phyloP scores from a whole-genome alignment of 345 rosid species.

The Rhodamnia rubescens region DNA sequence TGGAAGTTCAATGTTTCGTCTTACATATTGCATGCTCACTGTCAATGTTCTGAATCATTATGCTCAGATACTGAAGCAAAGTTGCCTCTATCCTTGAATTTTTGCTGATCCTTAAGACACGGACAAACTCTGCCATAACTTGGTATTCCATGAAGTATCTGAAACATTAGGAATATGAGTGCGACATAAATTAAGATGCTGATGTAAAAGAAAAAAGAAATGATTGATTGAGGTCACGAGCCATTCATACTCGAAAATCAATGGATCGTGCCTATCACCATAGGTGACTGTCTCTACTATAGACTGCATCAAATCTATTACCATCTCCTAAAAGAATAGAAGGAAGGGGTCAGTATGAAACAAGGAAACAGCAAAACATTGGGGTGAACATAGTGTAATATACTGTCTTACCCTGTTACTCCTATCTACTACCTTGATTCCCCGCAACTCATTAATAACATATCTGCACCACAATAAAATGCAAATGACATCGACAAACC shows the following conservation, averaged over 20 bases:
- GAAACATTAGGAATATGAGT: neutral
- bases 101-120: constrained; percentile 29
- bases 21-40: constrained; percentile 53
- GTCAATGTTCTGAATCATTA: constrained; percentile 56
- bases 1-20: constrained; percentile 6
- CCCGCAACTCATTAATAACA: constrained; percentile 33
- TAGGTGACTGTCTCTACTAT: constrained; percentile 58
- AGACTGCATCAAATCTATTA: constrained; percentile 45
- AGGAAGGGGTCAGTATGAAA: neutral
- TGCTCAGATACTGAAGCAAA: constrained; percentile 52
- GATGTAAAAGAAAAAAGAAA: neutral
- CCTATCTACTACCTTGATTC: constrained; percentile 31
- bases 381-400: neutral
- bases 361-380: neutral
- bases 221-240: neutral
- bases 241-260: constrained; percentile 38
- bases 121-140: constrained; percentile 54
- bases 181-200: neutral
- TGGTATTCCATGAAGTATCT: constrained; percentile 60
- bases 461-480: constrained; percentile 13
- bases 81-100: constrained; percentile 48
- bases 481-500: neutral
- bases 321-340: constrained; percentile 23
- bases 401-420: constrained; percentile 27
- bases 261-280: constrained; percentile 49